Conservation (phyloP, 371 early-diverging fungal species). For the Nematocida sp. region DNA sequence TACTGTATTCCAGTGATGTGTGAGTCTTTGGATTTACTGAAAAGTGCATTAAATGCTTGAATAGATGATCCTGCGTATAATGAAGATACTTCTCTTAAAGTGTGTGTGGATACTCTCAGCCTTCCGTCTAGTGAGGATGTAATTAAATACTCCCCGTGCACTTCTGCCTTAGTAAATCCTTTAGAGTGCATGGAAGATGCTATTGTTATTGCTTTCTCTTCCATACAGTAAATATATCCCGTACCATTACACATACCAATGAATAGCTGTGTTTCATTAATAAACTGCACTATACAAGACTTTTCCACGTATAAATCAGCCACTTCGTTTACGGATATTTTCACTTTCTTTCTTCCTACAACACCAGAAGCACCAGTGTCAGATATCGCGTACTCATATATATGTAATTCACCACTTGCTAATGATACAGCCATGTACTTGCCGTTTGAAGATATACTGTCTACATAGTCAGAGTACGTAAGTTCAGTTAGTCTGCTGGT, state of each 20-base stretch:
- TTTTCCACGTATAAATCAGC: constrained; percentile 12
- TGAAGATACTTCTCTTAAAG: constrained; percentile 33
- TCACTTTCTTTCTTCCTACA: constrained; percentile 3
- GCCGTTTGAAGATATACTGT: constrained; percentile 13
- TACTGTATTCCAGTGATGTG: constrained; percentile 20
- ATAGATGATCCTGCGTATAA: constrained; percentile 30
- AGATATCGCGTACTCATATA: constrained; percentile 23
- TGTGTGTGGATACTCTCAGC: constrained; percentile 32
- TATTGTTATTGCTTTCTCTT: not conserved
- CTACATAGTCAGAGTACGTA: constrained; percentile 43
- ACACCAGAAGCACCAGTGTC: constrained; percentile 10
- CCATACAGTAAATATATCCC: constrained; percentile 44
- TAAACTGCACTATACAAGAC: constrained; percentile 18
- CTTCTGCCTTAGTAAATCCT: constrained; percentile 10
- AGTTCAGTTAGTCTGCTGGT: not conserved
- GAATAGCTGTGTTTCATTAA: constrained; percentile 12
- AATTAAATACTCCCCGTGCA: constrained; percentile 35
- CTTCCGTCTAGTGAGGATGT: constrained; percentile 51
- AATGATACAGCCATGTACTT: constrained; percentile 31
- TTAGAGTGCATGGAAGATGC: constrained; percentile 44
- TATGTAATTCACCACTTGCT: constrained; percentile 47
- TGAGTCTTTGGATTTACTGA: not conserved
- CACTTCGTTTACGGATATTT: not conserved
- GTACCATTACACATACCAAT: constrained; percentile 34
- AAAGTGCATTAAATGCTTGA: constrained; percentile 23